Base-by-base conservation (phyloP, 306 rosid species). In the Coriaria nepalensis region DNA sequence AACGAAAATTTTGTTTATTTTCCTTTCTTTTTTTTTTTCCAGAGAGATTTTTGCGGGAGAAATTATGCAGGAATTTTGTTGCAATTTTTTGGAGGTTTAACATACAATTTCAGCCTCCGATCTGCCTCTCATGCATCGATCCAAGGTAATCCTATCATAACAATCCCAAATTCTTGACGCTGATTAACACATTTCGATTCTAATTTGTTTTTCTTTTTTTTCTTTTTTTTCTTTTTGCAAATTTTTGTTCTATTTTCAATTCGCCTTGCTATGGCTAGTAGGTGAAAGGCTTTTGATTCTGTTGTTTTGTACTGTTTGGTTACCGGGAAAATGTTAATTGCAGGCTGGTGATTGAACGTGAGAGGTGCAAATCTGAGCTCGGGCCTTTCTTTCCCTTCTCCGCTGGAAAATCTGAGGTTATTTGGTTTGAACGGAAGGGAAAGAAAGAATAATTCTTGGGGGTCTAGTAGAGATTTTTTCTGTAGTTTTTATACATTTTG, bases 361-460 rank as follows among this genome's bases (percentile, higher is more conserved):
- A 47, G 57, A 50, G 51, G 43, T 53, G 37, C 69, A 51, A 63
- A 52, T 46, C 63, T 64, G 62, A 52, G 40, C 39, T 73, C 49
- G 45, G 29, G 68, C 68, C 62, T 71, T 74, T 79, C 78, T 73
- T 79, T 88, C 86, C 90, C 87, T 77, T 83, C 71, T 69, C 34
- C 39, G 56, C 48, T 11, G 20, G 33, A 49, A 50, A 69, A 47
- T 63, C 45, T 10, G 64, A 62, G 52, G 37, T 59, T 51, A 40
- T 45, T 57, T 55, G 52, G 47, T 66, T 70, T 60, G 68, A 74
- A 68, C 68, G 90, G 29, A 20, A 20, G 50, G 90, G 90, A 76
- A 70, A 75, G 87, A 71, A 53, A 67, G 79, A 58, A 56, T 33
- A 41, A 52, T 35, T 62, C 60, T 49, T 41, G 47, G 40, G 40